Base-by-base conservation (phyloP, 495 filamentous ascomycete species). In the Beverwykella pulmonaria region DNA sequence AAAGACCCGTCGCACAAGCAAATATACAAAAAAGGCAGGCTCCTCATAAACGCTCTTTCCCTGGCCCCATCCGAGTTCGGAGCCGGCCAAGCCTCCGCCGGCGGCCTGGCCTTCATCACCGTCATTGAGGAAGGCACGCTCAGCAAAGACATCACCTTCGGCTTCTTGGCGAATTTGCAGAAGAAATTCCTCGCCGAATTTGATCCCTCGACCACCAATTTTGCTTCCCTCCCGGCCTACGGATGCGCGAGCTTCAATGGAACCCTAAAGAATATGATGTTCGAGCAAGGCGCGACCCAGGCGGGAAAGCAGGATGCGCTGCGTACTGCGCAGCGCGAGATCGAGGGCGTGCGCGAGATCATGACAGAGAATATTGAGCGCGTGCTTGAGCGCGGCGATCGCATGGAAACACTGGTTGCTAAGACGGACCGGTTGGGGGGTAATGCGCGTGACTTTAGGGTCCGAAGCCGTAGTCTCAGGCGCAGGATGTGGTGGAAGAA, bases 401-500 rank as follows among this genome's bases (percentile, higher is more conserved):
- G 93, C 69, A 97, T 99, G 70, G 92, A 97, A 81, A 74, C 97
- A 73, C 80, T 99, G 59, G 93, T 99, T 30, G 93, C 98, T 74
- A 99, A 98, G 86, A 99, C 95, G 64, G 93, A 97, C 74, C 82
- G 92, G 64, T 74, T 97, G 53, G 92, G 92, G 10, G 90, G 89
- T 7, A 91, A 84, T 75, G 92, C 93, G 62, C 83, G 88, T 73
- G 93, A 97, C 79, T 97, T 97, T 75, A 78, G 92, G 55, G 85
- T 96, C n/a, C 79, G 92, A 66, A 92, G 88, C 73, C 81, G 90
- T 26, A 91, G 91, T 0, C 75, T 99, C 75, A 90, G 93, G 80
- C 82, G 94, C 76, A 81, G 86, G 72, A 98, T 98, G 95, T 99
- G 94, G 94, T 99, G 93, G 93, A 98, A 98, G 88, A 98, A 98